Evolutionary conservation across 306 rosid species (phyloP).

Genomic region (Biancaea sappan): DNA sequence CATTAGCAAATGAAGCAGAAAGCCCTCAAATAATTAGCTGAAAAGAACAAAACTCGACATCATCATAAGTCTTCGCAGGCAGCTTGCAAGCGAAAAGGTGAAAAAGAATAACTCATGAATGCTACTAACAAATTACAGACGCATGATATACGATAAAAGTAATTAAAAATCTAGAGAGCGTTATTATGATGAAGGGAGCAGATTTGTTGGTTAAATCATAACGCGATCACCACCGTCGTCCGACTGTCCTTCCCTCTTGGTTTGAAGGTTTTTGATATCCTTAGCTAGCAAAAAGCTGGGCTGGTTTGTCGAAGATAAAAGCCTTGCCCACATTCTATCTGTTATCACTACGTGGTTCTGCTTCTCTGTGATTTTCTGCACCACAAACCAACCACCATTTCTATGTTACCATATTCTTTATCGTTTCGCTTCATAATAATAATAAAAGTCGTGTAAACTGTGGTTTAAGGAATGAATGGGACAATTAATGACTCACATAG

Average conservation of each 20-base stretch:
- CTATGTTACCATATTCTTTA: too few relatives aligned
- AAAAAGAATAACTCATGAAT: conserved; percentile 37
- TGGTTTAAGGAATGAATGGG: not conserved
- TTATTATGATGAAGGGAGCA: conserved; percentile 2
- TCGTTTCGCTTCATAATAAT: too few relatives aligned
- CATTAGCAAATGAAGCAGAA: not conserved
- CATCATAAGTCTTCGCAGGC: not conserved
- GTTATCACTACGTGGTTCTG: conserved; percentile 83
- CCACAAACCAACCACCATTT: not conserved
- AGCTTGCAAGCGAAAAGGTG: conserved; percentile 8
- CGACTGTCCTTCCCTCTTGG: conserved; percentile 44
- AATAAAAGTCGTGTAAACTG: not conserved
- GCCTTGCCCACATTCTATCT: conserved; percentile 99
- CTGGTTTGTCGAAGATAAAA: conserved; percentile 90
- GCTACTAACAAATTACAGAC: not conserved
- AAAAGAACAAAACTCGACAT: not conserved
- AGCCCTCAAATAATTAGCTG: not conserved
- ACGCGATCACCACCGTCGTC: conserved; percentile 26
- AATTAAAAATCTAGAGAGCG: conserved; percentile 31
- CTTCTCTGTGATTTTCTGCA: conserved; percentile 78
- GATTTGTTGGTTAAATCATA: conserved; percentile 33
- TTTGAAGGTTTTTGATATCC: conserved; percentile 50
- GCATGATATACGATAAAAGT: not conserved
- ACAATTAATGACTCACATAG: conserved; percentile 59
- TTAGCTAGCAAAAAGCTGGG: conserved; percentile 72